Percentiles rank a stretch among this genome's conserved stretches.
These are phyloP conservation scores for Schwanniomyces pseudopolymorphus DNA, from an alignment of 805 yeast genomes.

Conservation along the genomic window DNA sequence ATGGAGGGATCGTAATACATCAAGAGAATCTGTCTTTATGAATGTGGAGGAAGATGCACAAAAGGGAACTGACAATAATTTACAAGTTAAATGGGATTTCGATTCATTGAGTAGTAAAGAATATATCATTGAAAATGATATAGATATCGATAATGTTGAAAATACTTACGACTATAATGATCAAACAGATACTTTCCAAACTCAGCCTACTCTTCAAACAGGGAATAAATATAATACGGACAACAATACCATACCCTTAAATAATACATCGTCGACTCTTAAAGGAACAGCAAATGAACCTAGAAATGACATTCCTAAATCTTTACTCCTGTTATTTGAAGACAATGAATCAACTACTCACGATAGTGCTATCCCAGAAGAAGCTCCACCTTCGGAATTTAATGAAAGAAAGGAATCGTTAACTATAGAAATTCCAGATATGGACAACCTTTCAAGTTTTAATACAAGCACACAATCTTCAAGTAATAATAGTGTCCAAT, in stretches of 20 bases:
- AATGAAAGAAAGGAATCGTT: conserved; percentile 51
- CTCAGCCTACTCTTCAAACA: conserved; percentile 27
- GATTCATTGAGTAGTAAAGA: conserved; percentile 76
- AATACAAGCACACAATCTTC: conserved; percentile 1
- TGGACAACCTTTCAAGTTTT: conserved; percentile 43
- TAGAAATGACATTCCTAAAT: conserved; percentile 60
- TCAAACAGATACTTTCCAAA: conserved; percentile 22
- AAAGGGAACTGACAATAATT: conserved; percentile 10
- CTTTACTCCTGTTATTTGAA: conserved; percentile 69
- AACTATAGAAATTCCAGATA: conserved; percentile 68
- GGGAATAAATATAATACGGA: conserved; percentile 13
- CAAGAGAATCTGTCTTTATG: conserved; percentile 48
- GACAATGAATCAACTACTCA: conserved; percentile 25
- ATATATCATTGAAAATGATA: conserved; percentile 70
- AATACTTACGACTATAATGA: conserved; percentile 25
- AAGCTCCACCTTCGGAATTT: conserved; percentile 10
- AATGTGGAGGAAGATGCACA: conserved; percentile 23
- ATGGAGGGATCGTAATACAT: conserved; percentile 69
- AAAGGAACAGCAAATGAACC: conserved; percentile 5
- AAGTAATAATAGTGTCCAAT: neutral
- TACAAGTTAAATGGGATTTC: conserved; percentile 81
- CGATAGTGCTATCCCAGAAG: conserved; percentile 6
- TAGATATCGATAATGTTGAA: conserved; percentile 38
- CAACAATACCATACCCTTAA: conserved; percentile 14
- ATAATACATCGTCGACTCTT: conserved; percentile 12